Evolutionary conservation across 352 stramenopile species (phyloP), one percentile per base, ranked within the genome.

Genomic region (Blastocystis sp.): DNA sequence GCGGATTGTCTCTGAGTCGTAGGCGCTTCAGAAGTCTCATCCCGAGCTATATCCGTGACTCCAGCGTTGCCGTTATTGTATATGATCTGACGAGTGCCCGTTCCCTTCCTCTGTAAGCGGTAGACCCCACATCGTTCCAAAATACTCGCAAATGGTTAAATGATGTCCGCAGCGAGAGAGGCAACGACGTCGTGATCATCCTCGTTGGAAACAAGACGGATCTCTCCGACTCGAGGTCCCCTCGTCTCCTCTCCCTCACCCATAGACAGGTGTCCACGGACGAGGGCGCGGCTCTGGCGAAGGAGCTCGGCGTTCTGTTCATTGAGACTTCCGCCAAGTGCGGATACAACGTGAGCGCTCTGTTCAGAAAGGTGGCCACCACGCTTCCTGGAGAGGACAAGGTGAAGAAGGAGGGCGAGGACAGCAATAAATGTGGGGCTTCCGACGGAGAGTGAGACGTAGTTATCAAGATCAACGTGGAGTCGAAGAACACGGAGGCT

Each of bases 181-280:
- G 96, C 59, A 96, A 98, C 88, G 96, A 99, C 91, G 97, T 99
- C 40, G 94, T 99, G 57, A 98, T 99, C 92, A 98, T 98, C 92
- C 92, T 99, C 9, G 97, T 99, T 52, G 97, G 97, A 76, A 99
- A 99, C 92, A 99, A 99, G 92, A 99, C 96, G 57, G 97, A 99
- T 91, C 94, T 98, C 65, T 97, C 94, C 63, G 97, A 99, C 89
- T 95, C 97, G 84, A 90, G 94, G 91, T 92, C 94, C 90, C 90
- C 94, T 14, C 45, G 19, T 64, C 1, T 70, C 1, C 34, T 3
- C 66, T 6, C 9, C 6, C 24, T 89, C 17, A 90, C 62, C 0
- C 19, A 87, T 70, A 93, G 94, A 68, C 94, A 98, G 90, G 95
- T 98, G 9, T 96, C 94, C 60, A 97, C 97, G 69, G 96, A 99